Evolutionary conservation across 2,329 filamentous ascomycete genomes (phyloP), one percentile per base, ranked within the genome.

Genomic region (Aspergillus felis): DNA sequence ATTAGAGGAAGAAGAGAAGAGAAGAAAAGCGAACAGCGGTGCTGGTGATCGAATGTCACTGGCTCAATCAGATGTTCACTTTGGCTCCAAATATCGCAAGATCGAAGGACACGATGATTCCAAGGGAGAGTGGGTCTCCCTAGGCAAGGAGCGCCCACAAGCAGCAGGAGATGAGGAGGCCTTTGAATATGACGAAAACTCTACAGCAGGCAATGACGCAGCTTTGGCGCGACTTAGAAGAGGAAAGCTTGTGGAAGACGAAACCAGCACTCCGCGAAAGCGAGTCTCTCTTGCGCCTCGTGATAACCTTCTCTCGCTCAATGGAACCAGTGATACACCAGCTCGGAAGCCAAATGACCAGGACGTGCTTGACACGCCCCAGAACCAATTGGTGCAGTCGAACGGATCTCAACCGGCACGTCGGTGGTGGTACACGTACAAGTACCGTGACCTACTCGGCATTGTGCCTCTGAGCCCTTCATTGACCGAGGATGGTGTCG

Each of bases 361-460:
- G 7, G 49, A 42, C 25, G 20, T 47, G 7, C 49, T 52, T 20
- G 42, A 51, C 12, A 55, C 58, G 22, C 54, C 60, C 17, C 53
- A 63, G 50, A 71, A 71, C 57, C 63, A 67, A 53, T 51, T 67
- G 44, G 65, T 63, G 27, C 62, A 64, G 41, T 47, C 57, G 32
- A 64, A 72, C 47, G 68, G 64, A 50, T 66, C 66, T 41, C 63
- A 69, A 17, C 54, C 66, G 28, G 53, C 66, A 50, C 68, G 75
- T 53, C 65, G 70, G 24, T 74, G 74, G 77, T 97, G 92, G 91
- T 85, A 87, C 71, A 96, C 92, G 4, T 92, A 89, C 81, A 95
- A 96, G 75, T 99, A 97, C 76, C 84, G 92, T 57, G 90, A 92
- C n/a, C 92, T 99, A 65, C 80, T 99, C 60, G 94, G 92, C 4